Evolutionary conservation across 352 stramenopile species (phyloP), one percentile per base, ranked within the genome.

Genomic region (Phytophthora meadii): DNA sequence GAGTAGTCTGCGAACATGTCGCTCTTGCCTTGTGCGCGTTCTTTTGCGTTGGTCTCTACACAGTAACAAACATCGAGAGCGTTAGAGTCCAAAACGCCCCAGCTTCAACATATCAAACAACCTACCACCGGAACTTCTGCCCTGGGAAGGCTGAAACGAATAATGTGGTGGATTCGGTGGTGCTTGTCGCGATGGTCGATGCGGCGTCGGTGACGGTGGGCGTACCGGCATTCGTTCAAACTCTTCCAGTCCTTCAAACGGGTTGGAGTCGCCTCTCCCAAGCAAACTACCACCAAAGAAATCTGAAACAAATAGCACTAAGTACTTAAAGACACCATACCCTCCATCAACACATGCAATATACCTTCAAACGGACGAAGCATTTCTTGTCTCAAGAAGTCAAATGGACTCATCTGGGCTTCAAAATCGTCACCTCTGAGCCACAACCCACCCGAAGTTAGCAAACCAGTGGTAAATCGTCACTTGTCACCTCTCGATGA

Each of bases 361-460:
- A 19, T 49, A 90, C 84, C 78, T 74, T 91, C 84, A 61, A 93
- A 93, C 5, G 84, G 84, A 54, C 84, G 84, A 48, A 93, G 66
- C 82, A 93, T 92, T 59, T 93, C 84, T 48, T 93, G 81, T 40
- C 81, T 74, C 10, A 93, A 55, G 44, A 93, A 93, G 68, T 93
- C 84, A 47, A 93, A 93, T 24, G 84, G 84, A 59, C 79, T 93
- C 77, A 93, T 82, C 28, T 91, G 83, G 0, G 82, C 82, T 32
- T 93, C 81, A 56, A 90, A 87, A 47, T 92, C 82, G 34, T 88
- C 79, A 15, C 87, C 82, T 56, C 84, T 91, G 44, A 19, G 55
- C 28, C 25, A 54, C 55, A 46, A 4, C 17, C 11, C 46, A 49
- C 9, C 47, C 30, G 53, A 54, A 22, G 12, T 52, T 25, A 60